Conservation (phyloP, 2,329 filamentous ascomycete species). For the Aspergillus jensenii region DNA sequence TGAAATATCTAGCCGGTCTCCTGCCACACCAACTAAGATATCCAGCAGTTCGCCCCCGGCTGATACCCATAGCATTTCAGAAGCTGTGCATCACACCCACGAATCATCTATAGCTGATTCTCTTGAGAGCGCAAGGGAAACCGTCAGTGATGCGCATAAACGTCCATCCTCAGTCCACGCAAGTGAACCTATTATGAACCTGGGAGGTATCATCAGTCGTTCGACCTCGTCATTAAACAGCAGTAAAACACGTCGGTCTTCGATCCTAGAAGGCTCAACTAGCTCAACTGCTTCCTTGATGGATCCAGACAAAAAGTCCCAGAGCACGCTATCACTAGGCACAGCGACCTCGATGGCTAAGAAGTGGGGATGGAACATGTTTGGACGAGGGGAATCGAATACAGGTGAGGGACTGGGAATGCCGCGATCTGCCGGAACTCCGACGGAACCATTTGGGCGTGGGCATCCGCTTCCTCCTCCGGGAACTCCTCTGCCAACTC, state of each 20-base stretch:
- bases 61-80: conserved; percentile 35
- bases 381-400: conserved; percentile 43
- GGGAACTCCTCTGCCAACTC: conserved; percentile 73
- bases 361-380: conserved; percentile 59
- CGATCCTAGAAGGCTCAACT: conserved; percentile 31
- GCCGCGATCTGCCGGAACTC: conserved; percentile 43
- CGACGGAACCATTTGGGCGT: conserved; percentile 73
- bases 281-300: conserved; percentile 25
- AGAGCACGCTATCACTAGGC: conserved; percentile 44
- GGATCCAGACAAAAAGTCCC: conserved; percentile 36
- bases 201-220: conserved; percentile 22
- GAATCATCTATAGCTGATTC: conserved; percentile 55
- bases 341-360: conserved; percentile 58
- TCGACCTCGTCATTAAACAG: conserved; percentile 28
- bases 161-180: conserved; percentile 31
- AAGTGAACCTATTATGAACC: conserved; percentile 21
- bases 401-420: conserved; percentile 45
- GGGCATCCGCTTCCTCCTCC: conserved; percentile 80
- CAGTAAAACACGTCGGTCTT: conserved; percentile 29
- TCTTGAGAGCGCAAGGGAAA: conserved; percentile 25
- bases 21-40: conserved; percentile 53
- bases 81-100: conserved; percentile 39
- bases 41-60: conserved; percentile 45
- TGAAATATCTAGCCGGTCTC: conserved; percentile 62
- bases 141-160: conserved; percentile 21